phyloP scores from a whole-genome alignment of 768 basidiomycete species.

The Gymnopilus junonius region DNA sequence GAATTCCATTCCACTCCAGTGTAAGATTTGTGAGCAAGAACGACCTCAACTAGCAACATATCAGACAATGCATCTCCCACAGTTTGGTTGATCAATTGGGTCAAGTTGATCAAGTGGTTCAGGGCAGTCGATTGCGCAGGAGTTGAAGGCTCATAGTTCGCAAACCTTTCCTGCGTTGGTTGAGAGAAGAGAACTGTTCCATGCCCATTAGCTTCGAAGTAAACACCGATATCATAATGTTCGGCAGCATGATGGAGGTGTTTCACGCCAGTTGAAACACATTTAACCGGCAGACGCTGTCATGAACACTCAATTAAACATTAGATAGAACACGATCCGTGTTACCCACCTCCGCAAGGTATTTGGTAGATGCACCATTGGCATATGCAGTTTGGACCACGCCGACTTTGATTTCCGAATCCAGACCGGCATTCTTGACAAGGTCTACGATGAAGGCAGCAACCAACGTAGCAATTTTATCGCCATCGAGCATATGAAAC shows the following conservation, averaged over 20 bases:
- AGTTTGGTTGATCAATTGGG: slow-evolving; percentile 93
- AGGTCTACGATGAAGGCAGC: slow-evolving; percentile 93
- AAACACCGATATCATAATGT: slow-evolving; percentile 93
- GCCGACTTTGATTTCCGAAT: slow-evolving; percentile 79
- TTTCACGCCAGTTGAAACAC: slow-evolving; percentile 96
- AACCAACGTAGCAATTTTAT: slow-evolving; percentile 95
- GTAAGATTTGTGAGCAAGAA: slow-evolving; percentile 89
- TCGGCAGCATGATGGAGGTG: slow-evolving; percentile 98
- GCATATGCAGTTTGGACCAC: slow-evolving; percentile 99
- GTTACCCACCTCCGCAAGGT: slow-evolving; percentile 72
- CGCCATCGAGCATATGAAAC: slow-evolving; percentile 95
- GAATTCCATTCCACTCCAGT: slow-evolving; percentile 89
- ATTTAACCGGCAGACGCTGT: slow-evolving; percentile 93
- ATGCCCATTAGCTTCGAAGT: slow-evolving; percentile 99
- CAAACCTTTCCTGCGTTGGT: slow-evolving; percentile 64
- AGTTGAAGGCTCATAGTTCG: slow-evolving; percentile 71
- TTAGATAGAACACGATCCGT: slow-evolving; percentile 2
- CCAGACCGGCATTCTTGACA: slow-evolving; percentile 83
- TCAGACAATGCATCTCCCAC: slow-evolving; percentile 98
- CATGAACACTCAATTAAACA: slow-evolving; percentile 9
- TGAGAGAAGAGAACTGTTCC: slow-evolving; percentile 96
- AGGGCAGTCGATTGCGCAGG: slow-evolving; percentile 84
- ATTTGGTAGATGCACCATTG: slow-evolving; percentile 95
- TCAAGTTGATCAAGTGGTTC: slow-evolving; percentile 75
- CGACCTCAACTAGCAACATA: slow-evolving; percentile 92